Conservation (phyloP, 2,329 filamentous ascomycete genomes). For the Aspergillus udagawae region DNA sequence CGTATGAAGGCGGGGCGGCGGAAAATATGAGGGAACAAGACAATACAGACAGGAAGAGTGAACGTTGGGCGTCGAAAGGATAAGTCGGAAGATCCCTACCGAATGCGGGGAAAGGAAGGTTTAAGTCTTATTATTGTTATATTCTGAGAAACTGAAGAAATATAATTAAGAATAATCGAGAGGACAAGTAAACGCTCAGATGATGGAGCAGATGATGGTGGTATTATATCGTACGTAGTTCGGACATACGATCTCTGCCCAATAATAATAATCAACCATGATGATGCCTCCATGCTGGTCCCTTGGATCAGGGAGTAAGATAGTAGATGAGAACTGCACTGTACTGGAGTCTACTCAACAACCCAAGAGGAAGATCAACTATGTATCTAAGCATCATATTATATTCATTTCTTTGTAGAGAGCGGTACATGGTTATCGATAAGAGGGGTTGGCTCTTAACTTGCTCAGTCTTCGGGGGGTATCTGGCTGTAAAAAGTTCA, state of each 20-base stretch:
- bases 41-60: background rate
- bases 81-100: background rate
- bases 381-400: background rate
- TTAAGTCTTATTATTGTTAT: too few species aligned
- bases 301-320: background rate
- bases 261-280: background rate
- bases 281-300: background rate
- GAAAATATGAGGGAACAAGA: background rate
- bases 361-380: background rate
- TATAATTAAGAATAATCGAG: background rate
- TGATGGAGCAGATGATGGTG: background rate
- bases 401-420: background rate
- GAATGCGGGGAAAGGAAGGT: background rate
- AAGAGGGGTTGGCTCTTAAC: background rate
- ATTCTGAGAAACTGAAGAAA: background rate
- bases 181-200: background rate
- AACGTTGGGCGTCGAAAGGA: background rate
- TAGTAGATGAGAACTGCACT: background rate
- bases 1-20: background rate
- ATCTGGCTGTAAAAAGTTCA: background rate
- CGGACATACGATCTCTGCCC: background rate
- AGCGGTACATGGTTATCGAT: background rate
- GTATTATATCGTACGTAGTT: background rate
- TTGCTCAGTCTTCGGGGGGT: background rate
- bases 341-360: background rate